Percentiles rank a stretch among this genome's conserved stretches.
These are phyloP conservation scores for Nepenthes gracilis DNA, from an alignment of 148 eudicot genomes.

Conservation along the genomic window DNA sequence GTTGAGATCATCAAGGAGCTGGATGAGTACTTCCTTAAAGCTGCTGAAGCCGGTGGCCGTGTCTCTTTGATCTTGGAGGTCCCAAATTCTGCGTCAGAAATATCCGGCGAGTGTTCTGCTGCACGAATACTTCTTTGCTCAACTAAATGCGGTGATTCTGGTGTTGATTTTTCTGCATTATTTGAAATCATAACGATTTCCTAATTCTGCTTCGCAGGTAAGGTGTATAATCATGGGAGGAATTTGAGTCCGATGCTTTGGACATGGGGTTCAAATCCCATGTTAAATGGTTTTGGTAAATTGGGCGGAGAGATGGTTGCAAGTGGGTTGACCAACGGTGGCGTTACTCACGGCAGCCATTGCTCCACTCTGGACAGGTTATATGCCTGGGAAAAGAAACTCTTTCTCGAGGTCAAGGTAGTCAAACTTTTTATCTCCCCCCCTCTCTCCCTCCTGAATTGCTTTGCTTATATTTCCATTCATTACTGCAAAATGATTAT, in stretches of 20 bases:
- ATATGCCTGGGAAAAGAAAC: conserved; percentile 94
- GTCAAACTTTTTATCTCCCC: conserved; percentile 3
- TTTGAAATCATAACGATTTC: not conserved
- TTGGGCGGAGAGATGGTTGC: conserved; percentile 26
- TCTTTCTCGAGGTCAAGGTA: conserved; percentile 85
- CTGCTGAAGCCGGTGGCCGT: conserved; percentile 61
- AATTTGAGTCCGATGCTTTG: conserved; percentile 45
- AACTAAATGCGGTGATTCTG: too few species aligned
- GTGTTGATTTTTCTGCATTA: not conserved
- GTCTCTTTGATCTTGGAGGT: conserved; percentile 49
- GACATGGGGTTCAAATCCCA: conserved; percentile 39
- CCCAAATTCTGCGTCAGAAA: conserved; percentile 17
- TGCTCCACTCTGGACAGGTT: conserved; percentile 80
- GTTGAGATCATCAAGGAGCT: conserved; percentile 84
- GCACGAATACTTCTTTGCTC: too few species aligned
- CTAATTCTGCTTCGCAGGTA: conserved; percentile 20
- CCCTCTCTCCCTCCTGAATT: not conserved
- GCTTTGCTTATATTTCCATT: too few species aligned
- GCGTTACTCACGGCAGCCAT: conserved; percentile 30
- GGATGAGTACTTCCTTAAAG: conserved; percentile 69
- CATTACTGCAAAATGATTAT: too few species aligned
- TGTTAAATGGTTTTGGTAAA: conserved; percentile 44
- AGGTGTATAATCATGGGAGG: conserved; percentile 45
- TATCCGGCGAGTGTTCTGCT: not conserved
- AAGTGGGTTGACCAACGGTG: conserved; percentile 8